Base-by-base conservation (phyloP, 805 yeast species). In the Teunomyces barrocoloradensis region DNA sequence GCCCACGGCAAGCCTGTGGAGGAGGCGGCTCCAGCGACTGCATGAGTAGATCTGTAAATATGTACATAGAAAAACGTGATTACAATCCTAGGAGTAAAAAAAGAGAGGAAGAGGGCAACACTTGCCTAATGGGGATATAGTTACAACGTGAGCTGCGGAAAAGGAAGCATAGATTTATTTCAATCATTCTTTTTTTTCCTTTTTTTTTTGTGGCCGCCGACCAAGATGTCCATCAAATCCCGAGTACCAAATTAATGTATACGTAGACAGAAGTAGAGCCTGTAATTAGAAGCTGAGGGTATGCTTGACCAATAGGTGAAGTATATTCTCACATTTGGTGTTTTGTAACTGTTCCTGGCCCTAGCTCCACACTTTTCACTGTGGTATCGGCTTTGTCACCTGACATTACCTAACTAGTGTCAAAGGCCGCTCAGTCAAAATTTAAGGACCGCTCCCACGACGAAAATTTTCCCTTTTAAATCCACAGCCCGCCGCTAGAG, bases 371-470 rank as follows among this genome's bases (percentile, higher is more conserved):
- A 35, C 18, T 32, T 32, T 32, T 32, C 17, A 37, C 40, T 37
- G 29, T 37, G 40, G 40, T n/a, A 37, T 12, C 40, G 29, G 29
- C 40, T 21, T 21, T 37, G 33, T 48, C 53, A 50, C 46, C 43
- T 50, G 53, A 48, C 46, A 44, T 50, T 40, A 39, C 44, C 49
- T 45, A 48, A 48, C 42, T 44, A 46, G 44, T 43, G 46, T 41
- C 51, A 44, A 43, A 36, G 51, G 41, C 52, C 50, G 47, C 39
- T 32, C 39, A 32, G 29, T 30, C 20, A 30, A 21, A 44, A 17
- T 33, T 37, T 46, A 42, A 45, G 49, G 49, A 45, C 49, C 51
- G 49, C 37, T 35, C 28, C 20, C 33, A 9, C 15, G 35, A 37
- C 20, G 28, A 37, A 37, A 37, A 37, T 37, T 37, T 37, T 37